phyloP scores from a whole-genome alignment of 192 early-diverging fungal species.

The Umbelopsis vinacea region DNA sequence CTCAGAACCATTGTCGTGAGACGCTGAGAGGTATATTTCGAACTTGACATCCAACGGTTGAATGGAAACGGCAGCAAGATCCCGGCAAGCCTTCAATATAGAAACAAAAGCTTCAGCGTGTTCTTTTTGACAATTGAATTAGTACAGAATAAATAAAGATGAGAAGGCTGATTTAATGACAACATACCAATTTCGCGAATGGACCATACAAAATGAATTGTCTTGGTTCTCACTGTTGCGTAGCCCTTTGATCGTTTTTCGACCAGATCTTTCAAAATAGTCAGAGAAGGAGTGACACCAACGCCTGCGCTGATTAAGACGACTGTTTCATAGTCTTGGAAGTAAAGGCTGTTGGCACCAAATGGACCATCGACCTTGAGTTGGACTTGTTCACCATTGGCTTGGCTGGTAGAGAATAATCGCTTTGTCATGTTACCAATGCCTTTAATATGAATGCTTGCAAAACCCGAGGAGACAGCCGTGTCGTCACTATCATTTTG shows the following conservation, averaged over 20 bases:
- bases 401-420: conserved; percentile 23
- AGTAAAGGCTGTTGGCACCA: conserved; percentile 39
- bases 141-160: background rate
- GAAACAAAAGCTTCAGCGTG: conserved; percentile 30
- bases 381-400: background rate
- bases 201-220: conserved; percentile 46
- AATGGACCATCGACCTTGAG: conserved; percentile 45
- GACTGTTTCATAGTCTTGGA: conserved; percentile 36
- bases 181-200: conserved; percentile 38
- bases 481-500: conserved; percentile 2
- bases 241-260: conserved; percentile 35
- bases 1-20: background rate
- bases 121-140: conserved; percentile 11
- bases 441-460: conserved; percentile 42
- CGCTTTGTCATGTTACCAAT: conserved; percentile 35
- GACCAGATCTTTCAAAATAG: conserved; percentile 42
- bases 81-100: conserved; percentile 25
- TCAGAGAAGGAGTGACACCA: conserved; percentile 49
- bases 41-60: conserved; percentile 25
- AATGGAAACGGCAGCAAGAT: conserved; percentile 16
- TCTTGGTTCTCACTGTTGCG: conserved; percentile 33
- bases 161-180: no score
- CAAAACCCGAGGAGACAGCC: conserved; percentile 9
- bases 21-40: conserved; percentile 28
- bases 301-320: conserved; percentile 42